Percentiles rank a stretch among this genome's conserved stretches.
phyloP scores from a whole-genome alignment of 345 rosid genomes.

The Abelmoschus esculentus region DNA sequence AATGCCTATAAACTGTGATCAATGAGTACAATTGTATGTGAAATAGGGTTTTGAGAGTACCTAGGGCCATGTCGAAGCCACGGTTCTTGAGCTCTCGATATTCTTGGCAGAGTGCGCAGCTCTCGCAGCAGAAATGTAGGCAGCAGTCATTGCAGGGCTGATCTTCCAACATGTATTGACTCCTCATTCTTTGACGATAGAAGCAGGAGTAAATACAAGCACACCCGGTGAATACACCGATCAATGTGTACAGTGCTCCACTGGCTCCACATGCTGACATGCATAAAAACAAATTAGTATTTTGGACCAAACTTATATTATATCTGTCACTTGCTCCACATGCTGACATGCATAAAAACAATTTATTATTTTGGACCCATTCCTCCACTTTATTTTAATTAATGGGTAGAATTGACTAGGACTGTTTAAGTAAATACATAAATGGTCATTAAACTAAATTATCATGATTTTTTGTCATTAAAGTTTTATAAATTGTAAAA shows the following conservation, averaged over 20 bases:
- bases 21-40: neutral
- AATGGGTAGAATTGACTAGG: too few relatives aligned
- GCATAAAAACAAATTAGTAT: too few relatives aligned
- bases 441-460: too few relatives aligned
- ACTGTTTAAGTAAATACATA: too few relatives aligned
- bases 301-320: too few relatives aligned
- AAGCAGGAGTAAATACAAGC: constrained; percentile 18
- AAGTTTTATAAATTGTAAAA: too few relatives aligned
- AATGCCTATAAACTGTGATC: neutral
- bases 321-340: too few relatives aligned
- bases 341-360: too few relatives aligned
- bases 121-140: constrained; percentile 27
- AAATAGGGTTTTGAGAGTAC: constrained; percentile 1
- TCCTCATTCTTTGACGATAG: constrained; percentile 25
- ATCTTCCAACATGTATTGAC: constrained; percentile 17
- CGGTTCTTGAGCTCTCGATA: constrained; percentile 35
- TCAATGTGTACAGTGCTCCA: constrained; percentile 17
- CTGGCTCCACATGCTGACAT: constrained; percentile 26
- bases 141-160: constrained; percentile 21
- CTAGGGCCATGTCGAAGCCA: constrained; percentile 34
- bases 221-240: constrained; percentile 2
- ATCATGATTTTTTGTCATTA: too few relatives aligned
- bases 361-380: too few relatives aligned
- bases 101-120: constrained; percentile 32
- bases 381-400: too few relatives aligned